Conservation (phyloP, 2,329 filamentous ascomycete genomes). For the Cucurbitaria berberidis region DNA sequence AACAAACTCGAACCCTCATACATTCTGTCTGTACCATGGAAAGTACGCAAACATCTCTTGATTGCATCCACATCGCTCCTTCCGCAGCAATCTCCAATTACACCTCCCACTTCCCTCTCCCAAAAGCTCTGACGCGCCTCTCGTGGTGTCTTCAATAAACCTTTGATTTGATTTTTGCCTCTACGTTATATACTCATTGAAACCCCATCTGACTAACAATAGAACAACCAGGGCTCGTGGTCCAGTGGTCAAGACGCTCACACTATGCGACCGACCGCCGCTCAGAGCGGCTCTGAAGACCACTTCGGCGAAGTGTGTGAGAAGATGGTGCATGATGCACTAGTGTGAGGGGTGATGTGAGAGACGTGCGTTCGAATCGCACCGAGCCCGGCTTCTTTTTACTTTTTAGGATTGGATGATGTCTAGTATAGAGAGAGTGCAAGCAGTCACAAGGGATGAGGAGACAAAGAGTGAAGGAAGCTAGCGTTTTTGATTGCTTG, state of each 20-base stretch:
- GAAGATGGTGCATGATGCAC: background rate
- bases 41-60: too few relatives aligned
- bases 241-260: slow-evolving; percentile 5
- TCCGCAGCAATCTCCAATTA: background rate
- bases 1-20: too few relatives aligned
- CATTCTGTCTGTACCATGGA: too few relatives aligned
- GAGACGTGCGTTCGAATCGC: slow-evolving; percentile 1
- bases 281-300: too few relatives aligned
- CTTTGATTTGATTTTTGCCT: too few relatives aligned
- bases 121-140: background rate
- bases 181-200: background rate
- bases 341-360: background rate
- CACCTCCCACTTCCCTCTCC: background rate
- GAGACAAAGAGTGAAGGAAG: too few relatives aligned
- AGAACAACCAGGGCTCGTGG: background rate
- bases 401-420: background rate
- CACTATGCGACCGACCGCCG: background rate
- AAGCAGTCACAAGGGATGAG: too few relatives aligned
- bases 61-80: background rate
- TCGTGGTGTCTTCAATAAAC: too few relatives aligned
- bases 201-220: background rate
- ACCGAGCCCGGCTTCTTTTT: background rate
- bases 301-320: background rate
- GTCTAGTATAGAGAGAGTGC: too few relatives aligned
- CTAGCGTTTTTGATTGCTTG: too few relatives aligned